Evolutionary conservation across 2,329 filamentous ascomycete species (phyloP).

Genomic region (Diplodia intermedia): DNA sequence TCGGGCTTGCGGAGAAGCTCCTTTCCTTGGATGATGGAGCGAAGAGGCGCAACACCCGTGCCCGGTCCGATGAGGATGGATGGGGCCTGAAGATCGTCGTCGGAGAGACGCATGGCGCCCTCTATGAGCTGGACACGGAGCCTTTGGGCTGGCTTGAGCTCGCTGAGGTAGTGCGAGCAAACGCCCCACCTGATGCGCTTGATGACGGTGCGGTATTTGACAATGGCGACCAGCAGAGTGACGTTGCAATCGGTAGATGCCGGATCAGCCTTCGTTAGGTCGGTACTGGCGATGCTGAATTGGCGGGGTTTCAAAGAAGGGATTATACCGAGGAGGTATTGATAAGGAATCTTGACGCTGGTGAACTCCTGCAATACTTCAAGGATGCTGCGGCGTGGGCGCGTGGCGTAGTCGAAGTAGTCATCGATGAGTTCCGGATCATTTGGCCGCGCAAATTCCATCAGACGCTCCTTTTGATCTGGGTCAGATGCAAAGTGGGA

Average conservation of each 20-base stretch:
- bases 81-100: conserved; percentile 59
- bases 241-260: conserved; percentile 55
- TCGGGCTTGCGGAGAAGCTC: conserved; percentile 51
- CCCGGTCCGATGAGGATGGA: conserved; percentile 83
- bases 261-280: neutral
- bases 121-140: conserved; percentile 57
- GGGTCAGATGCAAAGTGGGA: conserved; percentile 75
- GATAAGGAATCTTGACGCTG: conserved; percentile 79
- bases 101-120: conserved; percentile 38
- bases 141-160: conserved; percentile 63
- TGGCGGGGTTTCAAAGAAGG: conserved; percentile 86
- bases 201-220: conserved; percentile 89
- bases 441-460: conserved; percentile 73
- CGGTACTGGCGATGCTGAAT: conserved; percentile 82
- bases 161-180: conserved; percentile 84
- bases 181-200: conserved; percentile 84
- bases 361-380: conserved; percentile 93
- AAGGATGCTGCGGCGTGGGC: conserved; percentile 86
- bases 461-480: conserved; percentile 78
- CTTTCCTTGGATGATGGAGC: conserved; percentile 75
- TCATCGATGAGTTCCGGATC: conserved; percentile 83
- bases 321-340: conserved; percentile 74
- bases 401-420: conserved; percentile 93
- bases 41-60: conserved; percentile 85
- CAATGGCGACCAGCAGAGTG: conserved; percentile 82